These are phyloP conservation scores for Pythium guiyangense DNA, from an alignment of 352 stramenopile genomes.

Conservation along the genomic window DNA sequence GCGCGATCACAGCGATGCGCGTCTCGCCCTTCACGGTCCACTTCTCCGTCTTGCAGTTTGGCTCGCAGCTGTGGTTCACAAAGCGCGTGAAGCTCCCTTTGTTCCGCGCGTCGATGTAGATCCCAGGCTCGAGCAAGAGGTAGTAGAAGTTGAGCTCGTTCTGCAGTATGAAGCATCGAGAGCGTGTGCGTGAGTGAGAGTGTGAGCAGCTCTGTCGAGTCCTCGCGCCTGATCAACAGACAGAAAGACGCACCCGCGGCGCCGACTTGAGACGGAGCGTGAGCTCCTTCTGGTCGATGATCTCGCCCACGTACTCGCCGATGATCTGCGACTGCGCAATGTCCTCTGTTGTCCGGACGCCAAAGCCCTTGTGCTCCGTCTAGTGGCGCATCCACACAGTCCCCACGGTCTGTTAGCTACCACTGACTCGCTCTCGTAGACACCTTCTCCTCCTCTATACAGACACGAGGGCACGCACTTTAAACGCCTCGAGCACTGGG, in stretches of 20 bases:
- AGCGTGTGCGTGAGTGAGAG: no score
- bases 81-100: conserved; percentile 94
- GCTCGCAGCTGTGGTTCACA: conserved; percentile 95
- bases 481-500: conserved; percentile 65
- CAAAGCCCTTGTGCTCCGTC: conserved; percentile 83
- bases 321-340: conserved; percentile 71
- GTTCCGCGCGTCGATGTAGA: conserved; percentile 88
- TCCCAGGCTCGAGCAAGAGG: conserved; percentile 62
- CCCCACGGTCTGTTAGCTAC: no score
- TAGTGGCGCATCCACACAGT: conserved; percentile 6
- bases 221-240: background rate
- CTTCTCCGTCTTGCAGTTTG: conserved; percentile 95
- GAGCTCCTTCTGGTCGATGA: conserved; percentile 88
- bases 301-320: conserved; percentile 91
- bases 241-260: conserved; percentile 27
- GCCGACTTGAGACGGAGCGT: conserved; percentile 48
- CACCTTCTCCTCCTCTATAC: no score
- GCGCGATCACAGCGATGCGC: conserved; percentile 92
- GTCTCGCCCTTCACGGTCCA: conserved; percentile 91
- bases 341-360: conserved; percentile 56
- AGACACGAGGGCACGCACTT: conserved; percentile 20
- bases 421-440: no score
- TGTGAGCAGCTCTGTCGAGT: conserved; percentile 3
- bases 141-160: conserved; percentile 89
- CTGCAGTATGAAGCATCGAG: conserved; percentile 19